phyloP scores from a whole-genome alignment of 2,329 filamentous ascomycete genomes.

The Achaetomium macrosporum region DNA sequence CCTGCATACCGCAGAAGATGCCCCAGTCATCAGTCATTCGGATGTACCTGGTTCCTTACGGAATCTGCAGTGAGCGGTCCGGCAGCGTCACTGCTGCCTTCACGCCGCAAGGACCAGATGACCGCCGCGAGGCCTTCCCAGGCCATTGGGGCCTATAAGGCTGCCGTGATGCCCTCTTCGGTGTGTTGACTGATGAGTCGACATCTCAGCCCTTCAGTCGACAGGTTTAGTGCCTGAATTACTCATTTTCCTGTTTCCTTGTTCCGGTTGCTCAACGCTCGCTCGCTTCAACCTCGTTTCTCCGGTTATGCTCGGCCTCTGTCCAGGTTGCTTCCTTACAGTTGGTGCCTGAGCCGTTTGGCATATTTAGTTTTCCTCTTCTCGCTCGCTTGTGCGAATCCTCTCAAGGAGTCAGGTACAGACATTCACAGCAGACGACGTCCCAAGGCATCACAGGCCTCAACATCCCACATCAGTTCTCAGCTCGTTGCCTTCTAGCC shows the following conservation, averaged over 20 bases:
- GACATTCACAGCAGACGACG: neutral
- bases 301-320: slow-evolving; percentile 14
- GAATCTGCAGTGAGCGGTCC: slow-evolving; percentile 14
- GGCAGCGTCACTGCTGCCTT: slow-evolving; percentile 25
- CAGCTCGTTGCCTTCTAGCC: neutral
- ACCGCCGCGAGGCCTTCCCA: slow-evolving; percentile 23
- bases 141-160: slow-evolving; percentile 48
- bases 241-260: slow-evolving; percentile 24
- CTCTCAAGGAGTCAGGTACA: slow-evolving; percentile 12
- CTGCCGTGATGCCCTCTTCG: slow-evolving; percentile 42
- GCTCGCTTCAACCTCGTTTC: slow-evolving; percentile 22
- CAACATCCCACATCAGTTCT: neutral
- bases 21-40: slow-evolving; percentile 18
- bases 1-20: slow-evolving; percentile 22
- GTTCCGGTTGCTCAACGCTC: slow-evolving; percentile 25
- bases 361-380: slow-evolving; percentile 14
- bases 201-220: slow-evolving; percentile 20
- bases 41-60: slow-evolving; percentile 13
- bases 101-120: slow-evolving; percentile 25
- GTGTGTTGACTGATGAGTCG: slow-evolving; percentile 23
- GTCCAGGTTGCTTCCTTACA: slow-evolving; percentile 6
- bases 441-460: neutral
- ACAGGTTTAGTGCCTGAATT: slow-evolving; percentile 25
- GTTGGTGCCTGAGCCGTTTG: slow-evolving; percentile 14
- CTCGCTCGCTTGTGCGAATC: slow-evolving; percentile 7